Conservation (phyloP, 148 eudicot species). For the Beta vulgaris region DNA sequence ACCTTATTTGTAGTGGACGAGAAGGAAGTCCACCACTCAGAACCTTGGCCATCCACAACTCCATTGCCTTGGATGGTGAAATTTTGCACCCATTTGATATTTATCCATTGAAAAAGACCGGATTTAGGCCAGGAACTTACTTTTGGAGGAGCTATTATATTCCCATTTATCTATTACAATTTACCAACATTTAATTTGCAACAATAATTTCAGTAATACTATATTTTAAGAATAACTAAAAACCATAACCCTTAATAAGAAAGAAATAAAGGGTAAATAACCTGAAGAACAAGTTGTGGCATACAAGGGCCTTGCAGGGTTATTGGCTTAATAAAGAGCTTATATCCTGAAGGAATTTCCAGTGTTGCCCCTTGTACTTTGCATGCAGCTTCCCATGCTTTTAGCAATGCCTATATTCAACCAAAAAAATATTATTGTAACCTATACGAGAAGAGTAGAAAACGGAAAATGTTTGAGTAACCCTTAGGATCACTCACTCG, state of each 20-base stretch:
- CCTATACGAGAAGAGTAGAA: too few relatives aligned
- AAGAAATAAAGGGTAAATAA: conserved; percentile 3
- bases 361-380: conserved; percentile 45
- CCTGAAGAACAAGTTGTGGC: conserved; percentile 72
- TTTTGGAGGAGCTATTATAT: conserved; percentile 53
- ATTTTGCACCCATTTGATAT: conserved; percentile 72
- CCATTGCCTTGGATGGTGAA: conserved; percentile 79
- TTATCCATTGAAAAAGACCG: conserved; percentile 72
- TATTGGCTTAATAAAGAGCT: conserved; percentile 57
- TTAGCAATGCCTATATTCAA: conserved; percentile 54
- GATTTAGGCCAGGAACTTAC: conserved; percentile 66
- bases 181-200: not conserved
- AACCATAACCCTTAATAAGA: too few relatives aligned
- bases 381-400: conserved; percentile 79
- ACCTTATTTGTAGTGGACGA: conserved; percentile 32
- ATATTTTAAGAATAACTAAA: not conserved
- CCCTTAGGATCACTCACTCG: too few relatives aligned
- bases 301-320: conserved; percentile 80
- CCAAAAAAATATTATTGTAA: not conserved
- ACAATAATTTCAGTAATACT: not conserved
- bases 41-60: conserved; percentile 69
- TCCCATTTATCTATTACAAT: conserved; percentile 61
- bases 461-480: too few relatives aligned
- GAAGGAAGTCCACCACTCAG: conserved; percentile 64
- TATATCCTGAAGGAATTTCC: conserved; percentile 48